Evolutionary conservation across 768 basidiomycete genomes (phyloP).

Genomic region (Leucocoprinus leucothites): DNA sequence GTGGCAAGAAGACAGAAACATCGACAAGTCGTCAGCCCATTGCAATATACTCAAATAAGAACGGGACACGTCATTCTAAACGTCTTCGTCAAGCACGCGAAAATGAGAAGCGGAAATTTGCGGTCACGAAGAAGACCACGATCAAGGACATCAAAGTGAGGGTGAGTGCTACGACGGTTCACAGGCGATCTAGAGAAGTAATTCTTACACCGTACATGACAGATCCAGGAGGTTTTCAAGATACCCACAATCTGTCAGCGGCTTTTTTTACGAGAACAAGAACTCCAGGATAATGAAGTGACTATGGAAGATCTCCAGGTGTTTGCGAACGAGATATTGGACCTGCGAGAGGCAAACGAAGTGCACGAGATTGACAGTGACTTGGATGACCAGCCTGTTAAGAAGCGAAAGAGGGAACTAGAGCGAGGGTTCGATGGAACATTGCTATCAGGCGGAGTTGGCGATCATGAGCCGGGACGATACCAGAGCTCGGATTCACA

Average conservation of each 20-base stretch:
- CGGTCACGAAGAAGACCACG: slow-evolving; percentile 60
- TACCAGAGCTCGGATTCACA: slow-evolving; percentile 23
- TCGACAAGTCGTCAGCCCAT: slow-evolving; percentile 15
- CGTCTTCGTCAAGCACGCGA: slow-evolving; percentile 56
- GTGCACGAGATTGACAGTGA: slow-evolving; percentile 53
- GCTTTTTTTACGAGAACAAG: slow-evolving; percentile 56
- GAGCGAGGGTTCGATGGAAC: slow-evolving; percentile 74
- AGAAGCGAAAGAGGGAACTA: slow-evolving; percentile 49
- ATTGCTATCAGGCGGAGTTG: slow-evolving; percentile 46
- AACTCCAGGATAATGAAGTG: slow-evolving; percentile 61
- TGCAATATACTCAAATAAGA: slow-evolving; percentile 30
- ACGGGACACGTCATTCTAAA: slow-evolving; percentile 61
- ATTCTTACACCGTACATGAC: background rate
- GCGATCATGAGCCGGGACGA: slow-evolving; percentile 14
- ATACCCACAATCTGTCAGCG: slow-evolving; percentile 79
- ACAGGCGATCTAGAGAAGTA: background rate
- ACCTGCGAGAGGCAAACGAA: slow-evolving; percentile 63
- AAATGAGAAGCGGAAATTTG: slow-evolving; percentile 48
- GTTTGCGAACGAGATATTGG: slow-evolving; percentile 57
- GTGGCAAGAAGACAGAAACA: slow-evolving; percentile 17
- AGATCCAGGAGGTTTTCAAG: slow-evolving; percentile 61
- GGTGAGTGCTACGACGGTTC: slow-evolving; percentile 34
- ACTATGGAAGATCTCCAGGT: slow-evolving; percentile 54
- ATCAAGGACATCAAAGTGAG: slow-evolving; percentile 78
- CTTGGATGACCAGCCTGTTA: slow-evolving; percentile 33